Evolutionary conservation across 140 eudicot genomes (phyloP), one percentile per base, ranked within the genome.

Genomic region (Anethum foeniculum): DNA sequence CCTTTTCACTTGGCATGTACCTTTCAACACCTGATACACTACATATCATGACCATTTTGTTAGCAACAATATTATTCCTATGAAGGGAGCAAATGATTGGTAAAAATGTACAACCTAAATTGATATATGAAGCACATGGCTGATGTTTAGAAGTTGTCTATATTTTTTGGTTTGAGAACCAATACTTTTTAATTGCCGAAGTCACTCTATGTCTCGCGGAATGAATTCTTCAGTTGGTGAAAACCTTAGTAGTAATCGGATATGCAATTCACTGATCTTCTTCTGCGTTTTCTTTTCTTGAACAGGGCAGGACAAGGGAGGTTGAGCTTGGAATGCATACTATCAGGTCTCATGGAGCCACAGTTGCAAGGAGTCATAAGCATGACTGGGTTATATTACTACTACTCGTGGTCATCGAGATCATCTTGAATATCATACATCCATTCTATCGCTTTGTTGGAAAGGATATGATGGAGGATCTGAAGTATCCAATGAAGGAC

Each of bases 361-460:
- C 82, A 56, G 77, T 93, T 78, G 97, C 93, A 56, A 88, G 86
- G 71, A 79, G 44, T 79, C 95, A 93, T 84, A 86, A 74, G 89
- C 91, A 88, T 67, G 95, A 93, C 79, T 93, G 98, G 98, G 85
- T 93, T 81, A 93, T 91, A 69, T 83, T 93, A 38, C 62, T 89
- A 34, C 85, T 93, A 9, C 94, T 93, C 25, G 93, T 47, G 2
- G 75, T 84, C 72, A 89, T 89, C 19, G 98, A 91, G 60, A 76
- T 91, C 25, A 49, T 84, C 56, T 56, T 93, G 41, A 85, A 91
- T 84, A 79, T 91, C 54, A 91, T 91, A 11, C 82, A 88, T 78
- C 98, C 98, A 3, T 93, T 93, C 71, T 83, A 91, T 47, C 97
- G 98, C 12, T 93, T 86, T 65, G 95, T 91, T 71, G 92, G 97